These are phyloP conservation scores for Malus asiatica DNA, from an alignment of 306 rosid genomes.

Conservation along the genomic window DNA sequence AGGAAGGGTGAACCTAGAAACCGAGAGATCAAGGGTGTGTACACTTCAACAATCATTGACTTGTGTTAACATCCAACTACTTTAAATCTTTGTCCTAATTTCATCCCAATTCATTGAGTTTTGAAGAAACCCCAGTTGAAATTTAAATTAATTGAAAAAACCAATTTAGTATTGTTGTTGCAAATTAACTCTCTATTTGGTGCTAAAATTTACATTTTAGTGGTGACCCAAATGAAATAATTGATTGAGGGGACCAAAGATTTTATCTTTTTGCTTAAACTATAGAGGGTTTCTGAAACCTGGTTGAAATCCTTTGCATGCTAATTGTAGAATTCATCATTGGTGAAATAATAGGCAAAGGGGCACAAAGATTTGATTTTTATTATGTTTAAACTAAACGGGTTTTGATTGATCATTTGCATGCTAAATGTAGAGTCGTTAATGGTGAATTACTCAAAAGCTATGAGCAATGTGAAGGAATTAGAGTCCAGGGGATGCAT, in stretches of 20 bases:
- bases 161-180: not conserved
- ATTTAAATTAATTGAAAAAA: not conserved
- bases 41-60: not conserved
- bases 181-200: not conserved
- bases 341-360: not conserved
- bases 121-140: not conserved
- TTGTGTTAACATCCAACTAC: not conserved
- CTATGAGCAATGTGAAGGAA: constrained; percentile 1
- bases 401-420: not conserved
- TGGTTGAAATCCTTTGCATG: not conserved
- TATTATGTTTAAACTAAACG: not conserved
- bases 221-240: not conserved
- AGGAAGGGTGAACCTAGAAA: too few species aligned
- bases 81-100: not conserved
- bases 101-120: not conserved
- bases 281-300: not conserved
- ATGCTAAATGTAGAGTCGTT: not conserved
- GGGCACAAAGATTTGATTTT: not conserved
- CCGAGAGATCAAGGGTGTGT: too few species aligned
- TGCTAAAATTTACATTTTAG: not conserved
- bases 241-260: not conserved
- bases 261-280: not conserved
- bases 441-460: not conserved
- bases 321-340: not conserved
- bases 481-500: not conserved